Evolutionary conservation across 164 flowering plant species (phyloP), one percentile per base, ranked within the genome.

Genomic region (Nelumbo lutea): DNA sequence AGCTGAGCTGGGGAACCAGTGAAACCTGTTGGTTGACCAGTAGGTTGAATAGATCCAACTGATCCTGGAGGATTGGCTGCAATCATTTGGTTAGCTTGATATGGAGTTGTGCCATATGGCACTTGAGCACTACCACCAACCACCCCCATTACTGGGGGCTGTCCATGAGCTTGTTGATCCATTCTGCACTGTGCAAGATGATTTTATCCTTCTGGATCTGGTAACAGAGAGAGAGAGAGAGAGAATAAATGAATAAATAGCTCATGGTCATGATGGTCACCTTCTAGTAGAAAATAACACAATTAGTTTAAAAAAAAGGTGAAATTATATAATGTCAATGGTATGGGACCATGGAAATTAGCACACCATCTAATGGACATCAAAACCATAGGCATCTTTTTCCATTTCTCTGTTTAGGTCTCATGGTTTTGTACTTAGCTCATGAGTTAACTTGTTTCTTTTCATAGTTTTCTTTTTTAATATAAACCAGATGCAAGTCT

Each of bases 141-240:
- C 9, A 75, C 68, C n/a, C 86, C 84, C 73, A 72, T 75, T 51
- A 72, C 77, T 15, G 82, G 78, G 60, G 82, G 67, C 79, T 82
- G 87, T 40, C 80, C 83, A 73, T 85, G 84, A 44, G 84, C 89
- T 77, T 83, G 87, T 59, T 81, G 86, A 64, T 85, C 88, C 90
- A 87, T 84, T 56, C 58, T 40, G 50, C 55, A 59, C 46, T 2
- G 42, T 39, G 58, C 42, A 69, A 48, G 67, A 63, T 62, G 8
- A 48, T 11, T 11, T 9, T 53, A 1, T 53, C n/a, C 14, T 14
- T 53, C 57, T 53, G 14, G 57, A 1, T 53, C 4, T 10, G 27
- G 27, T 55, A 11, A 42, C 64, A 4, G 44, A 38, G 27, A 27
- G 27, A 53, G n/a, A 9, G 57, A 14, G 14, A 53, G 14, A 53